Evolutionary conservation across 345 rosid genomes (phyloP).

Genomic region (Linum usitatissimum): DNA sequence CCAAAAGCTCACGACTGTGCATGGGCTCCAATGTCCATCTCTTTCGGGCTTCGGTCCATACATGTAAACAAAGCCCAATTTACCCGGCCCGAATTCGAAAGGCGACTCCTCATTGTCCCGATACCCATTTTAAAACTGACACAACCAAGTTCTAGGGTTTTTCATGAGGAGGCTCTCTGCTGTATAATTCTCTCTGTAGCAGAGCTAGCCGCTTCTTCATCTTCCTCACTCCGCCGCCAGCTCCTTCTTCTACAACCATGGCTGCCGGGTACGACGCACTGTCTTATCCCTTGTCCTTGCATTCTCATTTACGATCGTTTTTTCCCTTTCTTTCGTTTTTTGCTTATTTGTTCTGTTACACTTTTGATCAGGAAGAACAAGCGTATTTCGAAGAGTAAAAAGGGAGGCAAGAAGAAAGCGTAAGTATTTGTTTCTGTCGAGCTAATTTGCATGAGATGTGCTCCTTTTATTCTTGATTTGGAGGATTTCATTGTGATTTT

Average conservation of each 20-base stretch:
- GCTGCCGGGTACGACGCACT: constrained; percentile 29
- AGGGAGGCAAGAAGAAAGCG: constrained; percentile 96
- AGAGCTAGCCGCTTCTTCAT: not conserved
- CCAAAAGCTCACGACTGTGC: too few species aligned
- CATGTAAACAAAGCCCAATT: too few species aligned
- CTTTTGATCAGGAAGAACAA: constrained; percentile 61
- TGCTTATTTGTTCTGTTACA: not conserved
- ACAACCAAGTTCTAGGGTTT: too few species aligned
- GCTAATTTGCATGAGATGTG: too few species aligned
- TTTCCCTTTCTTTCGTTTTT: constrained; percentile 1
- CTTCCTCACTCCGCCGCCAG: not conserved
- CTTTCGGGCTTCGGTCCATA: too few species aligned
- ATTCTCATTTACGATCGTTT: not conserved
- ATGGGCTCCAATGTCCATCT: too few species aligned
- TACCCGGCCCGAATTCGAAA: too few species aligned
- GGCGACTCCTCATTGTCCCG: too few species aligned
- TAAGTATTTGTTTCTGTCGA: constrained; percentile 22
- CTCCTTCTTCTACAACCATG: constrained; percentile 15
- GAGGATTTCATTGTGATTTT: not conserved
- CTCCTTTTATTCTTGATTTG: too few species aligned
- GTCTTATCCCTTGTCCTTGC: not conserved
- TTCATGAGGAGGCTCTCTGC: too few species aligned
- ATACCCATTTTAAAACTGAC: too few species aligned
- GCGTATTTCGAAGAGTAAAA: constrained; percentile 94
- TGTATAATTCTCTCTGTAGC: too few species aligned